Percentiles rank a stretch among this genome's conserved stretches.
phyloP scores from a whole-genome alignment of 148 eudicot genomes.

The Chenopodium album region DNA sequence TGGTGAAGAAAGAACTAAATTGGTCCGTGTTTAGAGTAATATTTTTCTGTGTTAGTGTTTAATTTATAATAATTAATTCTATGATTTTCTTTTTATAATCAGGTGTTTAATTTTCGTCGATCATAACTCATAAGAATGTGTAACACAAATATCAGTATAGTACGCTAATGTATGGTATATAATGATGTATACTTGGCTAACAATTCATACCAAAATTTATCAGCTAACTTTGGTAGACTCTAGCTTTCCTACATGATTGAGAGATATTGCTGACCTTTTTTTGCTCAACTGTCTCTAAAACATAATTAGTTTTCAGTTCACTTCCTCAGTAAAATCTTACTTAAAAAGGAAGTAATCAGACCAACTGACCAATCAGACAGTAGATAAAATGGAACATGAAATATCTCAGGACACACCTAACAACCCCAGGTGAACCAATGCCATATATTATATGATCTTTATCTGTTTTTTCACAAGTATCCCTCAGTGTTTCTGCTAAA shows the following conservation, averaged over 20 bases:
- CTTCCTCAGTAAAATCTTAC: slow-evolving; percentile 24
- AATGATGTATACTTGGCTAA: not conserved
- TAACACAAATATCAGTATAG: not conserved
- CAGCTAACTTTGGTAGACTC: slow-evolving; percentile 20
- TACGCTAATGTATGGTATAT: not conserved
- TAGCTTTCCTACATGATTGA: slow-evolving; percentile 23
- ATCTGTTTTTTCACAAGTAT: not conserved
- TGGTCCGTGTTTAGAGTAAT: too few relatives aligned
- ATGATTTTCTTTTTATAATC: too few relatives aligned
- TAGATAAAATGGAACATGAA: not conserved
- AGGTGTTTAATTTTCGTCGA: too few relatives aligned
- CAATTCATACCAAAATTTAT: not conserved
- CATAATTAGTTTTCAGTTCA: not conserved
- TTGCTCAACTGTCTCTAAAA: slow-evolving; percentile 14
- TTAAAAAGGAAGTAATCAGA: slow-evolving; percentile 24
- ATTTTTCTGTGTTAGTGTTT: too few relatives aligned
- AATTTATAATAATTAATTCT: too few relatives aligned
- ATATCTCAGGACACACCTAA: slow-evolving; percentile 22
- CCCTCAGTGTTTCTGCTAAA: not conserved
- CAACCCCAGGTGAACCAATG: slow-evolving; percentile 18
- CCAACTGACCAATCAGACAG: slow-evolving; percentile 10
- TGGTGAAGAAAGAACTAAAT: too few relatives aligned
- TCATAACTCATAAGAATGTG: too few relatives aligned
- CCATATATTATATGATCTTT: slow-evolving; percentile 9
- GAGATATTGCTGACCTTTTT: slow-evolving; percentile 20